Conservation (phyloP, 805 yeast species). For the Teunomyces panamensis region DNA sequence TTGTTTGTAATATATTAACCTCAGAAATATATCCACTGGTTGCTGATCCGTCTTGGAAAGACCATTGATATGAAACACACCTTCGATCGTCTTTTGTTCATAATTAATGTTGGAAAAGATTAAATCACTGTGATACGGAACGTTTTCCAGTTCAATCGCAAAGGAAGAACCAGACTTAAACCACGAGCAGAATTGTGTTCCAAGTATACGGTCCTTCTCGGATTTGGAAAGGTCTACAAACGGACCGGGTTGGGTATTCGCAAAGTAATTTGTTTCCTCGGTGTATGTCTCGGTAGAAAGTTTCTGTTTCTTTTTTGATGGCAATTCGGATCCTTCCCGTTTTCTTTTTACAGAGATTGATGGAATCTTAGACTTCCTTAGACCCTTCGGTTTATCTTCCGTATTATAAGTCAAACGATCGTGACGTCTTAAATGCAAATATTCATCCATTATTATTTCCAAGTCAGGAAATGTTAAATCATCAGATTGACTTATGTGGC, state of each 20-base stretch:
- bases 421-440: conserved; percentile 3
- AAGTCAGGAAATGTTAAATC: conserved; percentile 2
- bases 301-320: neutral
- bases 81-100: conserved; percentile 14
- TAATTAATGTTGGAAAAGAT: conserved; percentile 21
- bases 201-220: conserved; percentile 12
- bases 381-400: neutral
- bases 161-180: conserved; percentile 24
- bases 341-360: neutral
- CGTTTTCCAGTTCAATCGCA: conserved; percentile 5
- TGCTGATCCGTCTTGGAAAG: neutral
- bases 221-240: neutral
- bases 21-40: neutral
- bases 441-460: conserved; percentile 8
- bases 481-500: neutral
- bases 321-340: neutral
- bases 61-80: conserved; percentile 13
- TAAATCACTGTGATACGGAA: conserved; percentile 11
- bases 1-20: neutral
- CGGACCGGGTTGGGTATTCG: neutral
- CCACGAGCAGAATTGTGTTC: conserved; percentile 18
- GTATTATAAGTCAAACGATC: neutral
- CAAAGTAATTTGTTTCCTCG: neutral
- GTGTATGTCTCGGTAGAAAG: neutral
- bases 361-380: neutral